phyloP scores from a whole-genome alignment of 176 grass and related monocot species.

The Ananas comosus region DNA sequence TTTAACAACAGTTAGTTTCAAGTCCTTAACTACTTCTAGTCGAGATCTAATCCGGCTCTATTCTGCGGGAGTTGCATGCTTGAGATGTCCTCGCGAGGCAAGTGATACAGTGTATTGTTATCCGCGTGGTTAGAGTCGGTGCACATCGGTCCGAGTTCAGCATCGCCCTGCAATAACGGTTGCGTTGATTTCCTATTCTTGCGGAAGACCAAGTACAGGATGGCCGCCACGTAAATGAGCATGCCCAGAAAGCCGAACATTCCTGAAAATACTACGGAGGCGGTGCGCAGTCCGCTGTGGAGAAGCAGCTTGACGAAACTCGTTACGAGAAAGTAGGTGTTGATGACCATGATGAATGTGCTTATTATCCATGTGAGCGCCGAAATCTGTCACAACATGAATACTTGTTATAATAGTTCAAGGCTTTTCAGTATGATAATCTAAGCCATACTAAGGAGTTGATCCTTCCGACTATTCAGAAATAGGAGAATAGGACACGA shows the following conservation, averaged over 20 bases:
- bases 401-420: background rate
- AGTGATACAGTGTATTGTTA: slow-evolving; percentile 43
- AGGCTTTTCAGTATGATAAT: background rate
- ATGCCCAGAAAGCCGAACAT: slow-evolving; percentile 77
- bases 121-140: background rate
- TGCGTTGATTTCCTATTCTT: slow-evolving; percentile 57
- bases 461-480: background rate
- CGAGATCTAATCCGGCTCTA: slow-evolving; percentile 32
- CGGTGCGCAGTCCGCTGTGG: slow-evolving; percentile 40
- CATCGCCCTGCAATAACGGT: slow-evolving; percentile 39
- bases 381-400: slow-evolving; percentile 37
- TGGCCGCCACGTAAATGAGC: slow-evolving; percentile 56
- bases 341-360: slow-evolving; percentile 60
- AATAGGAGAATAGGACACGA: no score
- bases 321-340: slow-evolving; percentile 66
- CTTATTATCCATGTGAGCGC: slow-evolving; percentile 75
- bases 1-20: no score
- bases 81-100: slow-evolving; percentile 81
- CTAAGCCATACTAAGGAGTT: background rate
- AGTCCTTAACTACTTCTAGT: slow-evolving; percentile 24
- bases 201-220: slow-evolving; percentile 73
- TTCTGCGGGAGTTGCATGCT: slow-evolving; percentile 86
- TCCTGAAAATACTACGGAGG: slow-evolving; percentile 58
- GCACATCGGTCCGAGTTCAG: slow-evolving; percentile 15
- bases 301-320: slow-evolving; percentile 60